Conservation (phyloP, 2,329 filamentous ascomycete species). For the Venturia pyrina region DNA sequence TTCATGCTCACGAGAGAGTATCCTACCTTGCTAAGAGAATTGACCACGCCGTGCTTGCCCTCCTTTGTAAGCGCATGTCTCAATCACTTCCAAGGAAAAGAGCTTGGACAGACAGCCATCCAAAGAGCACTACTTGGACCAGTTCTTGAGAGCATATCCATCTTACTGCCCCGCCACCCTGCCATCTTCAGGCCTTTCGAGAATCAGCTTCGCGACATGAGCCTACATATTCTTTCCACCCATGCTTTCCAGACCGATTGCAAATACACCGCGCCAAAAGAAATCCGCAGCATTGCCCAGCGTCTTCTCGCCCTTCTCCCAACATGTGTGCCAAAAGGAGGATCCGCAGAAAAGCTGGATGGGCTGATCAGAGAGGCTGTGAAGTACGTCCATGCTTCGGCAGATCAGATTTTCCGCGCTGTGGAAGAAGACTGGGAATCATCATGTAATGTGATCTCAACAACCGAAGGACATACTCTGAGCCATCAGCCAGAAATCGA, state of each 20-base stretch:
- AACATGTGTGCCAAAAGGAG: slow-evolving; percentile 72
- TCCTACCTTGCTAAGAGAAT: slow-evolving; percentile 74
- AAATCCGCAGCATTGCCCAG: slow-evolving; percentile 49
- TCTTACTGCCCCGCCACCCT: slow-evolving; percentile 68
- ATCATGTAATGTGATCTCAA: slow-evolving; percentile 33
- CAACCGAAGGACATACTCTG: slow-evolving; percentile 24
- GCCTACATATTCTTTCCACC: slow-evolving; percentile 53
- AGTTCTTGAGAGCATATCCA: slow-evolving; percentile 60
- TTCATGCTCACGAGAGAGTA: slow-evolving; percentile 75
- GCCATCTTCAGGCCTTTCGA: slow-evolving; percentile 72
- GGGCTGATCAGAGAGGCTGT: slow-evolving; percentile 36
- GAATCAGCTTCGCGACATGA: slow-evolving; percentile 54
- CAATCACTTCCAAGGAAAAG: slow-evolving; percentile 43
- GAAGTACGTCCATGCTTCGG: slow-evolving; percentile 56
- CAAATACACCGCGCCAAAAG: slow-evolving; percentile 35
- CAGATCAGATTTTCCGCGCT: slow-evolving; percentile 68
- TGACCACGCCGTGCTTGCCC: slow-evolving; percentile 73
- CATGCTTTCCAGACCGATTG: slow-evolving; percentile 38
- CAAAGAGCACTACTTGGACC: slow-evolving; percentile 19
- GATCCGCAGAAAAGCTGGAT: slow-evolving; percentile 52
- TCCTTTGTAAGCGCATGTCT: slow-evolving; percentile 65
- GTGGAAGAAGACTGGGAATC: slow-evolving; percentile 77
- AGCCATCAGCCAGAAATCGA: slow-evolving; percentile 21
- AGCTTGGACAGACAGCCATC: slow-evolving; percentile 19
- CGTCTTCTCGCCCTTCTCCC: slow-evolving; percentile 62